Evolutionary conservation across 805 yeast species (phyloP).

Genomic region (Blastobotrys peoriensis): DNA sequence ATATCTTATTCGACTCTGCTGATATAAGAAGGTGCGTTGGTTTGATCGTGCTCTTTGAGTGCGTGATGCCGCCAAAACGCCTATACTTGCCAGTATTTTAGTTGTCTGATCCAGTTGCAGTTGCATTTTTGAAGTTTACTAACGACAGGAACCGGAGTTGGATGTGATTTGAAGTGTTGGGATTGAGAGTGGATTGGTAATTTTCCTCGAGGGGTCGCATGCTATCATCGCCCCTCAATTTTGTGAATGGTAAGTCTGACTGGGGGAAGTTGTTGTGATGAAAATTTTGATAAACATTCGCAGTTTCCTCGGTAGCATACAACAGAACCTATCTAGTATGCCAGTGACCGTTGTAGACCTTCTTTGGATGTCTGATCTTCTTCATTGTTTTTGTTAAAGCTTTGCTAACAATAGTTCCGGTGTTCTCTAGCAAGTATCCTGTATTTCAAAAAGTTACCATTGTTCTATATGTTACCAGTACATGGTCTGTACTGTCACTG

Average conservation of each 20-base stretch:
- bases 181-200: too few species aligned
- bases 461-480: background rate
- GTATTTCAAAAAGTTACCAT: background rate
- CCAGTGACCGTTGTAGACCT: slow-evolving; percentile 38
- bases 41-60: background rate
- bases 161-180: too few species aligned
- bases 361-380: slow-evolving; percentile 38
- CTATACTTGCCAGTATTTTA: slow-evolving; percentile 39
- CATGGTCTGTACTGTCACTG: slow-evolving; percentile 5
- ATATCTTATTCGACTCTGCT: slow-evolving; percentile 36
- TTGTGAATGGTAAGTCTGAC: slow-evolving; percentile 6
- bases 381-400: background rate
- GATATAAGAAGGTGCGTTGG: slow-evolving; percentile 31
- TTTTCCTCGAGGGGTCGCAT: too few species aligned
- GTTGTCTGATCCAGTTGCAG: slow-evolving; percentile 25
- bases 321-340: slow-evolving; percentile 34
- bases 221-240: too few species aligned
- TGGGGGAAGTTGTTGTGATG: slow-evolving; percentile 27
- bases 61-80: slow-evolving; percentile 17
- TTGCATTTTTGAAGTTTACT: too few species aligned
- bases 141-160: too few species aligned
- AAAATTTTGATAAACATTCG: slow-evolving; percentile 34
- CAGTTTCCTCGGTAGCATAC: slow-evolving; percentile 41
- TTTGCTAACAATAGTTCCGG: background rate
- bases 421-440: too few species aligned